Evolutionary conservation across 768 basidiomycete species (phyloP).

Genomic region (Inosperma sp.): DNA sequence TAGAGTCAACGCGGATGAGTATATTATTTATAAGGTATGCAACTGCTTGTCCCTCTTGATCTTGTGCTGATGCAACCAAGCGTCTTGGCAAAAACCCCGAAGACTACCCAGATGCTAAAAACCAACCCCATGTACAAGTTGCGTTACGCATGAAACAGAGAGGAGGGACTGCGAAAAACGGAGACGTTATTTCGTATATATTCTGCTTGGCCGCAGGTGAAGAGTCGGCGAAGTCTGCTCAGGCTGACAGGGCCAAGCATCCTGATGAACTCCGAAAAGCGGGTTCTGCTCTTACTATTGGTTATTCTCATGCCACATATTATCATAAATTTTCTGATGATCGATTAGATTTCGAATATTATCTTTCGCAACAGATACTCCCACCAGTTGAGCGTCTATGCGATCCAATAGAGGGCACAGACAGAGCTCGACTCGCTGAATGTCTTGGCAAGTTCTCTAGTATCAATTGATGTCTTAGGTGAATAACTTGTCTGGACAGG

Average conservation of each 20-base stretch:
- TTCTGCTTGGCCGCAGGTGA: conserved; percentile 81
- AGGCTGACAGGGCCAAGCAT: conserved; percentile 89
- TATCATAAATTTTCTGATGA: conserved; percentile 10
- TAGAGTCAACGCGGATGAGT: conserved; percentile 82
- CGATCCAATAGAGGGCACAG: conserved; percentile 94
- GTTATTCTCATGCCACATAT: conserved; percentile 35
- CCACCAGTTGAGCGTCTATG: conserved; percentile 95
- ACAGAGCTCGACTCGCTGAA: conserved; percentile 86
- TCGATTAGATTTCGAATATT: conserved; percentile 93
- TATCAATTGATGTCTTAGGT: not conserved
- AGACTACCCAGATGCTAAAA: conserved; percentile 94
- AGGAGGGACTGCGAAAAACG: conserved; percentile 72
- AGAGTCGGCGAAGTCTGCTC: conserved; percentile 63
- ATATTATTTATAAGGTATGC: conserved; percentile 87
- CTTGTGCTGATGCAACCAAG: conserved; percentile 37
- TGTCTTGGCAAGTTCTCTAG: conserved; percentile 64
- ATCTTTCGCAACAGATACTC: conserved; percentile 85
- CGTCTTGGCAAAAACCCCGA: conserved; percentile 95
- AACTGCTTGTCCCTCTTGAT: not conserved
- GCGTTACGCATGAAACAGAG: conserved; percentile 84
- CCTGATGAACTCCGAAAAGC: conserved; percentile 85
- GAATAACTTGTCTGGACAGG: conserved; percentile 46
- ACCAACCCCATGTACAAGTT: conserved; percentile 95
- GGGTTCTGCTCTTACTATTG: conserved; percentile 64
- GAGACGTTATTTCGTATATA: conserved; percentile 94